phyloP scores from a whole-genome alignment of 371 early-diverging fungal species.

The Mortierella sp. region DNA sequence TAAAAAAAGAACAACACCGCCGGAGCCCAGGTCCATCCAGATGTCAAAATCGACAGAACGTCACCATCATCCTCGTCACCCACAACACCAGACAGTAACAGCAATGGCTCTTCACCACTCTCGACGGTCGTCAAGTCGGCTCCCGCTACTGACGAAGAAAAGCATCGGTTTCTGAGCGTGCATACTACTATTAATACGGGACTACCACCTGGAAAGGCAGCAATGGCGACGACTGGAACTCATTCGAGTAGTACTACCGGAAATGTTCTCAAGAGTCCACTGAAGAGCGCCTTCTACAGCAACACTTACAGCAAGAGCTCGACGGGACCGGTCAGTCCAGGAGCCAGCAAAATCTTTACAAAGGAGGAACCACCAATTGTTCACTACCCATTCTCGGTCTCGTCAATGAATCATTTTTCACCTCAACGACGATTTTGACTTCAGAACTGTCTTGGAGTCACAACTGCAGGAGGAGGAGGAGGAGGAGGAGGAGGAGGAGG shows the following conservation, averaged over 20 bases:
- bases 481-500: neutral
- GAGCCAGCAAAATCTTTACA: constrained; percentile 14
- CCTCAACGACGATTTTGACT: constrained; percentile 36
- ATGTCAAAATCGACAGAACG: constrained; percentile 13
- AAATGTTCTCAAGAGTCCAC: constrained; percentile 3
- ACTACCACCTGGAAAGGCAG: neutral
- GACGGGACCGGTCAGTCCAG: constrained; percentile 24
- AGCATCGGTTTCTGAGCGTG: constrained; percentile 7
- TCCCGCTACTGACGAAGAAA: neutral
- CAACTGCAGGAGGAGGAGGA: neutral
- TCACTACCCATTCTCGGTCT: constrained; percentile 35
- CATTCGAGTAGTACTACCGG: neutral
- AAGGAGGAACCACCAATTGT: constrained; percentile 32
- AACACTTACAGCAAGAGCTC: neutral
- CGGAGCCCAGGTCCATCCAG: neutral
- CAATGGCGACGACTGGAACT: neutral
- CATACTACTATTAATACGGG: neutral
- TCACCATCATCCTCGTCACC: neutral
- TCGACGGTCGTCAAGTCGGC: constrained; percentile 16
- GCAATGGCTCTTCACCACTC: neutral
- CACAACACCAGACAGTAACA: neutral
- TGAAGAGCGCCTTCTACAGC: neutral
- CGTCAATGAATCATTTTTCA: constrained; percentile 34
- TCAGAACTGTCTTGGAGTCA: constrained; percentile 12
- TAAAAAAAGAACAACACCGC: neutral